Conservation (phyloP, 306 rosid genomes). For the Dryas octopetala region DNA sequence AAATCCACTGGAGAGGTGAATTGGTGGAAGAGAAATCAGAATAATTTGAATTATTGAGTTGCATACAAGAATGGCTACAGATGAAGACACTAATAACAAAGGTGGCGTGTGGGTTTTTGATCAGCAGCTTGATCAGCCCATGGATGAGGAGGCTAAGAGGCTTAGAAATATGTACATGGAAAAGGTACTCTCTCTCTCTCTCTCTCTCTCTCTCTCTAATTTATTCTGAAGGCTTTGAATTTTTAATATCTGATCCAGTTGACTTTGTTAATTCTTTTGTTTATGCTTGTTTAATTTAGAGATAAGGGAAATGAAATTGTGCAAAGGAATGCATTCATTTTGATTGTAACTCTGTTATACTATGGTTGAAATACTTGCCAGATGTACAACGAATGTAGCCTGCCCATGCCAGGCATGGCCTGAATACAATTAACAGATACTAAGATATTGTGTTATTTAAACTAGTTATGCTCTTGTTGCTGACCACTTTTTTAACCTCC, state of each 20-base stretch:
- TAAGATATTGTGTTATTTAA: neutral
- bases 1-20: neutral
- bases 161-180: slow-evolving; percentile 82
- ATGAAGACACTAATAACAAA: slow-evolving; percentile 43
- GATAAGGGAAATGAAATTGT: neutral
- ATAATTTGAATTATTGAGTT: slow-evolving; percentile 26
- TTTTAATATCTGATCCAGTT: neutral
- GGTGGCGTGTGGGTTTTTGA: slow-evolving; percentile 89
- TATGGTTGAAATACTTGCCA: neutral
- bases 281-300: neutral
- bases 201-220: slow-evolving; percentile 7
- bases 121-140: slow-evolving; percentile 86
- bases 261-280: neutral
- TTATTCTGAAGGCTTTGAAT: neutral
- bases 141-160: slow-evolving; percentile 91
- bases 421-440: neutral
- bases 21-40: neutral
- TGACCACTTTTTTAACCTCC: slow-evolving; percentile 36
- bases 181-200: slow-evolving; percentile 49
- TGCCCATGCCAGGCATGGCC: neutral
- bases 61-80: slow-evolving; percentile 50
- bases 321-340: neutral
- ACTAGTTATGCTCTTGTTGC: slow-evolving; percentile 8
- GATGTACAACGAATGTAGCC: neutral
- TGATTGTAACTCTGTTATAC: neutral